phyloP scores from a whole-genome alignment of 2,329 filamentous ascomycete genomes.

The Cercospora zeae-maydis region DNA sequence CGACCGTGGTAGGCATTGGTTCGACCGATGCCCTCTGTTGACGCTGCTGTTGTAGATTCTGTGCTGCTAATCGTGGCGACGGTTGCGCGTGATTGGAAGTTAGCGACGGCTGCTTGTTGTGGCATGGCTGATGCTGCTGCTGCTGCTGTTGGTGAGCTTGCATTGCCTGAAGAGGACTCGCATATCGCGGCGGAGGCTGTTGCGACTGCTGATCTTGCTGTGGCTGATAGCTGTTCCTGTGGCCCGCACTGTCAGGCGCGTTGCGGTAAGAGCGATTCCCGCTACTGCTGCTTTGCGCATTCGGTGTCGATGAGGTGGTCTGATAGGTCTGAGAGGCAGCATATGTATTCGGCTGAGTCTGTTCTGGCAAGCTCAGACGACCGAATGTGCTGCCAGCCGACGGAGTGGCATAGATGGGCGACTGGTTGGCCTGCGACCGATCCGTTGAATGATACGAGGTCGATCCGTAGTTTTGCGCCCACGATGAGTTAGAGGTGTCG shows the following conservation, averaged over 20 bases:
- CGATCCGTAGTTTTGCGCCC: slow-evolving; percentile 12
- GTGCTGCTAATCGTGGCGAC: slow-evolving; percentile 29
- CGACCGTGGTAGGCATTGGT: slow-evolving; percentile 45
- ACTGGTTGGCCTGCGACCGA: slow-evolving; percentile 26
- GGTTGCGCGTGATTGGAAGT: slow-evolving; percentile 22
- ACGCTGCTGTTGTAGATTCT: slow-evolving; percentile 20
- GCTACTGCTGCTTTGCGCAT: slow-evolving; percentile 5
- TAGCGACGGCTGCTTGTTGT: slow-evolving; percentile 25
- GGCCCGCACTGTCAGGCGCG: slow-evolving; percentile 25
- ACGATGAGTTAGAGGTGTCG: slow-evolving; percentile 17
- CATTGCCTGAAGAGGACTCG: slow-evolving; percentile 31
- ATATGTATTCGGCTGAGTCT: slow-evolving; percentile 21
- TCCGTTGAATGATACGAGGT: slow-evolving; percentile 20
- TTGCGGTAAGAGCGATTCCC: slow-evolving; percentile 23
- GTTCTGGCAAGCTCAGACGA: slow-evolving; percentile 26
- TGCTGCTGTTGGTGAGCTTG: slow-evolving; percentile 26
- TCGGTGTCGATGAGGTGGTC: not conserved
- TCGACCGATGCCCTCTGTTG: slow-evolving; percentile 31
- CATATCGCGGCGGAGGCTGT: slow-evolving; percentile 31
- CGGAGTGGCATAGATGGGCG: slow-evolving; percentile 28
- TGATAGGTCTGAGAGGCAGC: slow-evolving; percentile 17
- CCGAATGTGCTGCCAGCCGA: slow-evolving; percentile 25
- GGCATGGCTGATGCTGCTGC: slow-evolving; percentile 11
- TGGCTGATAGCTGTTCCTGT: slow-evolving; percentile 23
- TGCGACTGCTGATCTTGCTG: slow-evolving; percentile 18